phyloP scores from a whole-genome alignment of 257 asterid species.

The Capsicum chinense region DNA sequence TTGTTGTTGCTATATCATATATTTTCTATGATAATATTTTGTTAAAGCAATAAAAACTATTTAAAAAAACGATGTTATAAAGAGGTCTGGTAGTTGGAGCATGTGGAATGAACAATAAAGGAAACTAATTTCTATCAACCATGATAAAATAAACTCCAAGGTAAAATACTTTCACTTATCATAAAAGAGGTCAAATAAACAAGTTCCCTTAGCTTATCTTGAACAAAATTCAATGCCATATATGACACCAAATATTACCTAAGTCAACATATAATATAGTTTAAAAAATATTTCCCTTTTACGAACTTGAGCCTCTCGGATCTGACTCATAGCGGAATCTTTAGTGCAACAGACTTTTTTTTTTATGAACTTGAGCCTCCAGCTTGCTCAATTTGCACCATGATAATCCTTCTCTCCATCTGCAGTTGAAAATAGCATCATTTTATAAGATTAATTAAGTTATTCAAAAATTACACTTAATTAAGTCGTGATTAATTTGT shows the following conservation, averaged over 20 bases:
- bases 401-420: slow-evolving; percentile 15
- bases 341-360: too few relatives aligned
- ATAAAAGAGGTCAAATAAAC: not conserved
- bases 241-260: not conserved
- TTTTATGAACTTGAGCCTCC: not conserved
- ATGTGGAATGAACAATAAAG: not conserved
- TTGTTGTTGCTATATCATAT: too few relatives aligned
- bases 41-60: too few relatives aligned
- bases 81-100: not conserved
- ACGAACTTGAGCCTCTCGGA: too few relatives aligned
- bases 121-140: not conserved
- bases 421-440: not conserved
- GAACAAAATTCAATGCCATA: not conserved
- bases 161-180: not conserved
- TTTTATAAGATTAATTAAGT: not conserved
- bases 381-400: not conserved
- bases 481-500: not conserved
- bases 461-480: not conserved
- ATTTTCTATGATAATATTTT: too few relatives aligned
- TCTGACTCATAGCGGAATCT: too few relatives aligned
- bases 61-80: too few relatives aligned
- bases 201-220: not conserved
- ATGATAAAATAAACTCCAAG: not conserved
- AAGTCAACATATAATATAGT: not conserved
- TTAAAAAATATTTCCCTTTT: not conserved